Percentiles rank a stretch among this genome's conserved stretches.
phyloP scores from a whole-genome alignment of 2,329 filamentous ascomycete genomes.

The Hortaea werneckii region DNA sequence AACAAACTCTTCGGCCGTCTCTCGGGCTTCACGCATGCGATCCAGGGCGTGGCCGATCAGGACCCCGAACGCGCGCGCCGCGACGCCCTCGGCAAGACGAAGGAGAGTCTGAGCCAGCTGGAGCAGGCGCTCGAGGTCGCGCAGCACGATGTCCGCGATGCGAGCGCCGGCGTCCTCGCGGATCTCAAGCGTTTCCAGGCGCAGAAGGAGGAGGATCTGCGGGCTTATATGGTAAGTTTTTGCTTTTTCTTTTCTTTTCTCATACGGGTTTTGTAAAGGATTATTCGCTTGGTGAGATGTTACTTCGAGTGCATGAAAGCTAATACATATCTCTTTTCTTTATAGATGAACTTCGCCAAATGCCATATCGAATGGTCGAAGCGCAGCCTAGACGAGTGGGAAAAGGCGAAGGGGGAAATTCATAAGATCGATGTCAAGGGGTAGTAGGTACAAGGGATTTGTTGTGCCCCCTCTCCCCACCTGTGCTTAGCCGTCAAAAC shows the following conservation, averaged over 20 bases:
- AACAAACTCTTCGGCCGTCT: conserved; percentile 90
- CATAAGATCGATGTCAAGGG: conserved; percentile 61
- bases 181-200: conserved; percentile 87
- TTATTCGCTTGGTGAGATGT: background rate
- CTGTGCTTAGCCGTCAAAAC: too few species aligned
- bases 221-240: conserved; percentile 80
- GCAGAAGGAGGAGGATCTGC: conserved; percentile 91
- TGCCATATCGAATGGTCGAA: conserved; percentile 92
- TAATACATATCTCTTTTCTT: background rate
- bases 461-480: too few species aligned
- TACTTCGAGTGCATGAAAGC: background rate
- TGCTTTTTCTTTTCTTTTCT: background rate
- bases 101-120: conserved; percentile 73
- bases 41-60: conserved; percentile 91
- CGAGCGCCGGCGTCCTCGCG: conserved; percentile 75
- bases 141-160: conserved; percentile 86
- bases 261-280: background rate
- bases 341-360: conserved; percentile 77
- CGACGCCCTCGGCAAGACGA: conserved; percentile 91
- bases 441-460: background rate
- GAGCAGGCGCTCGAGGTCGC: conserved; percentile 85
- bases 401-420: conserved; percentile 78
- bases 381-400: conserved; percentile 85
- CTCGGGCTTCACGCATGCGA: conserved; percentile 85
- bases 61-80: conserved; percentile 87